These are phyloP conservation scores for Melampsora americana DNA, from an alignment of 1,284 basidiomycete species.

Conservation along the genomic window DNA sequence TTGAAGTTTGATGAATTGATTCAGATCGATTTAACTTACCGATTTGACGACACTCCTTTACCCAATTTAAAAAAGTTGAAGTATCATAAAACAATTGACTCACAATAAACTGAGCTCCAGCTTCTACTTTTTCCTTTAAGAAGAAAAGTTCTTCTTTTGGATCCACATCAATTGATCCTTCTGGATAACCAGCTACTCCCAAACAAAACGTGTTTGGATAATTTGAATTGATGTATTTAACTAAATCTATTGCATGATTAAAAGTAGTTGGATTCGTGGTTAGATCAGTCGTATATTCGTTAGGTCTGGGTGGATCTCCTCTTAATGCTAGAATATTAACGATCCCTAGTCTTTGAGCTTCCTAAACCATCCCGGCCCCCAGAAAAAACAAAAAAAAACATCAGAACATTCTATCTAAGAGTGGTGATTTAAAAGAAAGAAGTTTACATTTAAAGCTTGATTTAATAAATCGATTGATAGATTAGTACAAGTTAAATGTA, in stretches of 20 bases:
- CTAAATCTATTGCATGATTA: conserved; percentile 81
- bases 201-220: conserved; percentile 85
- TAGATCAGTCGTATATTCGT: conserved; percentile 77
- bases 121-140: conserved; percentile 85
- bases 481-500: conserved; percentile 98
- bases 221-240: conserved; percentile 82
- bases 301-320: conserved; percentile 87
- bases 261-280: conserved; percentile 62
- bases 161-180: conserved; percentile 56
- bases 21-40: background rate
- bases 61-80: too few species aligned
- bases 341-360: conserved; percentile 76
- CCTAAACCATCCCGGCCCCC: too few species aligned
- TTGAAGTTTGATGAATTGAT: conserved; percentile 64
- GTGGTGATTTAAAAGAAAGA: too few species aligned
- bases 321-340: conserved; percentile 87
- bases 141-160: conserved; percentile 64
- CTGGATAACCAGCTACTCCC: conserved; percentile 71
- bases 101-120: conserved; percentile 91
- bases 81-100: conserved; percentile 99
- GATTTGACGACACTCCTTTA: conserved; percentile 46
- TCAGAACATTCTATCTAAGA: too few species aligned
- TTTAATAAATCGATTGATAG: conserved; percentile 86
- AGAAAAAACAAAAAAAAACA: too few species aligned
- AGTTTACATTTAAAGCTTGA: conserved; percentile 62